A percentile compares a stretch with the other conserved stretches of the same genome.
Conservation (phyloP, 2,329 filamentous ascomycete genomes). For the Aspergillus tamarii region DNA sequence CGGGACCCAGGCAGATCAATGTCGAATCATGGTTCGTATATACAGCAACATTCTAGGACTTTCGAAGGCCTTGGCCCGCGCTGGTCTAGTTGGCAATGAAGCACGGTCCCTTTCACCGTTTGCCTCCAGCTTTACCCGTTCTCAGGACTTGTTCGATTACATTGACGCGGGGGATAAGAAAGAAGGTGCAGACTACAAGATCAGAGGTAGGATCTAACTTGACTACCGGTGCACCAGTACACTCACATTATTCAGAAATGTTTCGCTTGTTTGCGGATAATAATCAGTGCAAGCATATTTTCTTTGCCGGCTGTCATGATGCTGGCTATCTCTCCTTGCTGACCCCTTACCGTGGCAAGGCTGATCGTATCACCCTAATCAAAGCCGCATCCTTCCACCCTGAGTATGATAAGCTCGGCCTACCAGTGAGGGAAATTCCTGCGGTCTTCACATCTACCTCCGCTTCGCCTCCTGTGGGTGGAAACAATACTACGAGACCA, state of each 20-base stretch:
- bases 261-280: constrained; percentile 58
- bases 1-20: constrained; percentile 53
- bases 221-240: not conserved
- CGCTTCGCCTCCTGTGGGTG: constrained; percentile 39
- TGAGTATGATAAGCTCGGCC: constrained; percentile 56
- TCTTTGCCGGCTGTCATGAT: constrained; percentile 66
- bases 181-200: constrained; percentile 63
- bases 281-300: constrained; percentile 66
- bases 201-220: constrained; percentile 49
- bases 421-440: constrained; percentile 56
- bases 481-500: constrained; percentile 17
- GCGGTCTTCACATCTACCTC: constrained; percentile 55
- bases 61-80: constrained; percentile 54
- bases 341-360: constrained; percentile 54
- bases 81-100: constrained; percentile 56
- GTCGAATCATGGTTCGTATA: constrained; percentile 58
- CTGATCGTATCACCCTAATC: constrained; percentile 59
- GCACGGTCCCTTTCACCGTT: constrained; percentile 61
- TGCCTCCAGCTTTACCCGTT: constrained; percentile 59
- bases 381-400: constrained; percentile 55
- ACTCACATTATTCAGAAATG: constrained; percentile 33
- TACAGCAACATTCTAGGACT: constrained; percentile 60
- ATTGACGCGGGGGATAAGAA: constrained; percentile 65
- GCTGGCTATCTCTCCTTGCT: constrained; percentile 61
- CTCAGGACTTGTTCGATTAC: constrained; percentile 63